Evolutionary conservation across 805 yeast species (phyloP).

Genomic region (Starmerella kuoi): DNA sequence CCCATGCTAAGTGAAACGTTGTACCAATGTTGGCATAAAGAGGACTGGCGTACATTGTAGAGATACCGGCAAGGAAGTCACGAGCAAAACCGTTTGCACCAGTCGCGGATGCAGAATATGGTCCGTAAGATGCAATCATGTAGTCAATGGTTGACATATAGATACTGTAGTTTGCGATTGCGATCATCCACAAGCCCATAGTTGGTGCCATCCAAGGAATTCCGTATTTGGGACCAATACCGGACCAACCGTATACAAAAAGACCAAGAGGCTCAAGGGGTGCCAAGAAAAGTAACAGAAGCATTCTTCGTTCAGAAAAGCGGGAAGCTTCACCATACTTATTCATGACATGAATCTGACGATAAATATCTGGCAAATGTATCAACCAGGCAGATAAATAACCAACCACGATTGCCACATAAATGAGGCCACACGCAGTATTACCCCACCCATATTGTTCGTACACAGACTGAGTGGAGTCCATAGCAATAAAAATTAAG

Average conservation of each 20-base stretch:
- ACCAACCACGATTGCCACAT: slow-evolving; percentile 30
- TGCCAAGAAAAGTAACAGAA: slow-evolving; percentile 30
- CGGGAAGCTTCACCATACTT: slow-evolving; percentile 25
- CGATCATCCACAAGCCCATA: slow-evolving; percentile 31
- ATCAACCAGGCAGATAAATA: slow-evolving; percentile 31
- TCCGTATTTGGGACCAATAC: slow-evolving; percentile 29
- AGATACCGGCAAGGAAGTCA: slow-evolving; percentile 33
- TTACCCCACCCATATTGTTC: slow-evolving; percentile 31
- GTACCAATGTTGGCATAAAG: slow-evolving; percentile 30
- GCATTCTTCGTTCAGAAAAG: slow-evolving; percentile 20
- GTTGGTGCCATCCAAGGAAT: slow-evolving; percentile 35
- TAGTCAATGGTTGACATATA: slow-evolving; percentile 37
- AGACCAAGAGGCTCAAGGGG: slow-evolving; percentile 33
- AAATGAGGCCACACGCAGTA: slow-evolving; percentile 28
- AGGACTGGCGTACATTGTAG: slow-evolving; percentile 33
- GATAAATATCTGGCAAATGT: slow-evolving; percentile 29
- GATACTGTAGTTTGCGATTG: slow-evolving; percentile 33
- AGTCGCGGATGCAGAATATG: slow-evolving; percentile 35
- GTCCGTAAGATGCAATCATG: slow-evolving; percentile 35
- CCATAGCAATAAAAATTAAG: slow-evolving; percentile 33
- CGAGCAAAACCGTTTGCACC: slow-evolving; percentile 37
- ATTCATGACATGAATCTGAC: slow-evolving; percentile 27
- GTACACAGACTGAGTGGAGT: slow-evolving; percentile 30
- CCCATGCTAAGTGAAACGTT: slow-evolving; percentile 31
- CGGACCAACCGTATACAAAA: slow-evolving; percentile 36